Evolutionary conservation across 2,329 filamentous ascomycete genomes (phyloP).

Genomic region (Colletotrichum nymphaeae): DNA sequence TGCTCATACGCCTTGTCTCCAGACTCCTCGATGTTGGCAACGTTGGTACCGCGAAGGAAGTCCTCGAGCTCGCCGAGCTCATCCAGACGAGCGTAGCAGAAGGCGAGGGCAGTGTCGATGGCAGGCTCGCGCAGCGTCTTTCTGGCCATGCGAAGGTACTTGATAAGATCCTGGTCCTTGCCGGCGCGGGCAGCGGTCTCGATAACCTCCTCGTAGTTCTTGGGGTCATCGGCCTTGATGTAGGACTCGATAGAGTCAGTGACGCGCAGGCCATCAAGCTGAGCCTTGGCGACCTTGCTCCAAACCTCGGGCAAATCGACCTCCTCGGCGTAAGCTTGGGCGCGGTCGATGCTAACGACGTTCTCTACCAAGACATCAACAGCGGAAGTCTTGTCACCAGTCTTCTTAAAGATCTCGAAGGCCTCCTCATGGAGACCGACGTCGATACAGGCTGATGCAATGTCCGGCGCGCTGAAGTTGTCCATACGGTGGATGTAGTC

Average conservation of each 20-base stretch:
- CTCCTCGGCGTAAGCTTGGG: conserved; percentile 93
- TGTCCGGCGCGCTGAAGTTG: conserved; percentile 91
- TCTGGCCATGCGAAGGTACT: conserved; percentile 95
- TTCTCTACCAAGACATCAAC: conserved; percentile 95
- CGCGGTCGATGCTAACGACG: conserved; percentile 97
- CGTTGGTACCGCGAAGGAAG: conserved; percentile 92
- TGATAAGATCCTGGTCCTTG: conserved; percentile 97
- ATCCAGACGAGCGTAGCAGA: conserved; percentile 91
- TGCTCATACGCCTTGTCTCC: conserved; percentile 98
- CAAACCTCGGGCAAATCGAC: conserved; percentile 95
- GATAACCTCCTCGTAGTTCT: conserved; percentile 95
- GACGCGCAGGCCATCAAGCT: conserved; percentile 94
- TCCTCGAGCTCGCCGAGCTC: conserved; percentile 95
- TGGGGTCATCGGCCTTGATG: conserved; percentile 92
- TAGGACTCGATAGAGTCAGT: conserved; percentile 96
- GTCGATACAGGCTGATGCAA: conserved; percentile 91
- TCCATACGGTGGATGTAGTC: conserved; percentile 95
- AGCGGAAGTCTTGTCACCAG: conserved; percentile 86
- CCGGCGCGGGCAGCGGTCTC: conserved; percentile 94
- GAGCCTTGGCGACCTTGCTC: conserved; percentile 98
- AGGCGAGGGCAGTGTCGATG: conserved; percentile 93
- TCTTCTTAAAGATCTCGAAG: conserved; percentile 99
- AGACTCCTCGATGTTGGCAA: conserved; percentile 94
- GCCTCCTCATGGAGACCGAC: conserved; percentile 96
- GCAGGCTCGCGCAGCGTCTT: conserved; percentile 95